A percentile compares a stretch with the other conserved stretches of the same genome.
These are phyloP conservation scores for Mycena citricolor DNA, from an alignment of 1,284 basidiomycete genomes.

Conservation along the genomic window DNA sequence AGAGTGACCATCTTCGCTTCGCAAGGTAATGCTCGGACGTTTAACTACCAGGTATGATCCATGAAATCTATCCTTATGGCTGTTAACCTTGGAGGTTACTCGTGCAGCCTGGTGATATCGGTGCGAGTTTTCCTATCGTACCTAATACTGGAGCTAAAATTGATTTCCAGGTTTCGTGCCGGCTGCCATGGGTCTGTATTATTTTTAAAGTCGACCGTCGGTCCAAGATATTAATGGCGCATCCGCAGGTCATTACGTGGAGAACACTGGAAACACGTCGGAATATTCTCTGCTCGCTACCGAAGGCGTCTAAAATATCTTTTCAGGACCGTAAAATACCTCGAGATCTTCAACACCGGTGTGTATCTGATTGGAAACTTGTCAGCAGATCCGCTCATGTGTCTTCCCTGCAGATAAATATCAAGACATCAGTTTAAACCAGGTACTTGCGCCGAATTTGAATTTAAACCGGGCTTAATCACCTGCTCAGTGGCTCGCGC, in stretches of 20 bases:
- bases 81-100: background rate
- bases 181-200: conserved; percentile 46
- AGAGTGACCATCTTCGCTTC: conserved; percentile 68
- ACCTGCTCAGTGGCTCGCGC: conserved; percentile 57
- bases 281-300: background rate
- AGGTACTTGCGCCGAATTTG: conserved; percentile 33
- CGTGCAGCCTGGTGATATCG: conserved; percentile 60
- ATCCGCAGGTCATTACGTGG: conserved; percentile 66
- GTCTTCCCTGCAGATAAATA: conserved; percentile 43
- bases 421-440: conserved; percentile 64
- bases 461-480: conserved; percentile 8
- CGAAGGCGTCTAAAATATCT: background rate
- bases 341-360: conserved; percentile 67
- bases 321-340: conserved; percentile 54
- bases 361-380: conserved; percentile 20
- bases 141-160: conserved; percentile 1
- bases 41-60: conserved; percentile 54
- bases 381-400: background rate
- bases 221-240: background rate
- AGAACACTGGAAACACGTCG: conserved; percentile 62
- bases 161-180: conserved; percentile 52
- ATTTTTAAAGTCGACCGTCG: background rate
- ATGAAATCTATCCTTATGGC: conserved; percentile 4
- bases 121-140: conserved; percentile 35
- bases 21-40: conserved; percentile 62